A percentile compares a stretch with the other conserved stretches of the same genome.
Conservation (phyloP, 2,329 filamentous ascomycete species). For the Diaporthe nobilis region DNA sequence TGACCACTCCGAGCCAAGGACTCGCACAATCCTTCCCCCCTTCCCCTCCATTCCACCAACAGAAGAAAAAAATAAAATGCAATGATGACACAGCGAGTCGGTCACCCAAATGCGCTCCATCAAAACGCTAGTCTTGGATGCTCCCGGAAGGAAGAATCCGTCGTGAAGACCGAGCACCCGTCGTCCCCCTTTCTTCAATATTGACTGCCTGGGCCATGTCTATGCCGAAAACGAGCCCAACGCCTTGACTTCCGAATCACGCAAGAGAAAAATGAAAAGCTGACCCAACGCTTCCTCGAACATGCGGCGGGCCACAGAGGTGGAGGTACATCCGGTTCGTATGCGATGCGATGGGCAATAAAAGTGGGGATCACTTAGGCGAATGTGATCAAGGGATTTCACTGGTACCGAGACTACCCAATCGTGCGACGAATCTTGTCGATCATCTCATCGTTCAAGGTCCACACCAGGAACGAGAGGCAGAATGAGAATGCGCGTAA, state of each 20-base stretch:
- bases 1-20: constrained; percentile 22
- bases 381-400: constrained; percentile 1
- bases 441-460: background rate
- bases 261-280: constrained; percentile 33
- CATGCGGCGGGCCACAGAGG: constrained; percentile 8
- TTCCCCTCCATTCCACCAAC: constrained; percentile 24
- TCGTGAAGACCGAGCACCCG: constrained; percentile 17
- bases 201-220: constrained; percentile 33
- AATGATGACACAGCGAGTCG: constrained; percentile 30
- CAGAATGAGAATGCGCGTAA: background rate
- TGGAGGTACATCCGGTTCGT: constrained; percentile 4
- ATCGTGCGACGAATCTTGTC: background rate
- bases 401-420: constrained; percentile 4
- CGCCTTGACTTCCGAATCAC: constrained; percentile 34
- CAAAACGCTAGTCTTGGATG: constrained; percentile 27
- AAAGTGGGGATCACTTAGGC: constrained; percentile 1
- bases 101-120: constrained; percentile 27
- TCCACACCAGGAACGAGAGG: constrained; percentile 14
- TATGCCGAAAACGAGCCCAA: constrained; percentile 38
- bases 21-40: constrained; percentile 14
- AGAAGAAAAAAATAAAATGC: constrained; percentile 34
- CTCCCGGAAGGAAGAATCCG: constrained; percentile 2
- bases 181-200: constrained; percentile 23
- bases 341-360: background rate
- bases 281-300: constrained; percentile 8